A percentile compares a stretch with the other conserved stretches of the same genome.
Evolutionary conservation across 2,329 filamentous ascomycete species (phyloP).

Genomic region (Parastagonospora avenae): DNA sequence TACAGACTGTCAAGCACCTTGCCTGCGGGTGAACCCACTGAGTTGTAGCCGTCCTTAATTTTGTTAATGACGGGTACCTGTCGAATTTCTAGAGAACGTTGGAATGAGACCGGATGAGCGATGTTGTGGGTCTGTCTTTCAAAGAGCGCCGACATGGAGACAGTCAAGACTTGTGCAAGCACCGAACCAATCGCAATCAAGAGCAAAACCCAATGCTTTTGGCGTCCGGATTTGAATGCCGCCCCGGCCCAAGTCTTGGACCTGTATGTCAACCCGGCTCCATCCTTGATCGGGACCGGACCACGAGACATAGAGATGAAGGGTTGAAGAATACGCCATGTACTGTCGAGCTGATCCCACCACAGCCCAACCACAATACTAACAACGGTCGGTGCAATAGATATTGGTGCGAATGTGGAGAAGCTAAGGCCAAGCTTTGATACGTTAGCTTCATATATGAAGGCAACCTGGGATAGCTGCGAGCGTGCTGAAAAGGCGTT

Average conservation of each 20-base stretch:
- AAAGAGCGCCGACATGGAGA: constrained; percentile 28
- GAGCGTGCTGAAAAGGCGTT: constrained; percentile 14
- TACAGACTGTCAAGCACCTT: constrained; percentile 3
- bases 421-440: constrained; percentile 16
- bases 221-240: constrained; percentile 9
- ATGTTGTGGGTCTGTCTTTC: constrained; percentile 12
- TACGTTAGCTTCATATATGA: constrained; percentile 21
- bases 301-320: constrained; percentile 25
- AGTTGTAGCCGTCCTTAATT: not conserved
- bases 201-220: constrained; percentile 3
- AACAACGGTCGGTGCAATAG: constrained; percentile 25
- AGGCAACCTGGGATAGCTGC: constrained; percentile 21
- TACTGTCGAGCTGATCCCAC: constrained; percentile 28
- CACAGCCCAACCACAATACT: constrained; percentile 22
- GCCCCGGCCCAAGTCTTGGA: constrained; percentile 25
- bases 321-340: constrained; percentile 22
- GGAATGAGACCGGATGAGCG: not conserved
- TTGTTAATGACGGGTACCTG: constrained; percentile 9
- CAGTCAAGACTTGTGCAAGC: constrained; percentile 8
- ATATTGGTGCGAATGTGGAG: constrained; percentile 23
- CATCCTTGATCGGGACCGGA: constrained; percentile 4
- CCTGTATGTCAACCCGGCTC: constrained; percentile 20
- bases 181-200: not conserved
- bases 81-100: constrained; percentile 11
- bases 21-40: not conserved